phyloP scores from a whole-genome alignment of 495 filamentous ascomycete species.

The Jackrogersella multiformis region DNA sequence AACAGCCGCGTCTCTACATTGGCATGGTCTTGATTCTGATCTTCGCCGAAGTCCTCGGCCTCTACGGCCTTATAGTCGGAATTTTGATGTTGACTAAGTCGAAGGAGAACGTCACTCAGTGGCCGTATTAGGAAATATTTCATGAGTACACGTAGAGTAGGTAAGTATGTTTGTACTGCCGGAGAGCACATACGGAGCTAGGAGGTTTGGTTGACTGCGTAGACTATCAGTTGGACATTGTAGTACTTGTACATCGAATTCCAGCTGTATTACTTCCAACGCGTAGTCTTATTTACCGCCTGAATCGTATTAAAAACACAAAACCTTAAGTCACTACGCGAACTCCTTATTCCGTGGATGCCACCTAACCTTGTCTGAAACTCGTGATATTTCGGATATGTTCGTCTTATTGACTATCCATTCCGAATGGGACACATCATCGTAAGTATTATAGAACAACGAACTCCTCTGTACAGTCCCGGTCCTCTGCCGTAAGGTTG shows the following conservation, averaged over 20 bases:
- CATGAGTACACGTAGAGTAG: background rate
- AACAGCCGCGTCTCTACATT: slow-evolving; percentile 87
- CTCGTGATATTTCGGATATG: slow-evolving; percentile 23
- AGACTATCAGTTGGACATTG: background rate
- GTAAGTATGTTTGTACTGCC: background rate
- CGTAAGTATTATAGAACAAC: slow-evolving; percentile 25
- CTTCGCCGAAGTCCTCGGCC: slow-evolving; percentile 89
- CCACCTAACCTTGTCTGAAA: background rate
- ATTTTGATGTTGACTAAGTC: slow-evolving; percentile 56
- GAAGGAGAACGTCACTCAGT: slow-evolving; percentile 47
- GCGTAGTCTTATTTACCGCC: background rate
- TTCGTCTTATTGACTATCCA: slow-evolving; percentile 43
- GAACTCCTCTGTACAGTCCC: slow-evolving; percentile 12
- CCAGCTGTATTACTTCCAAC: slow-evolving; percentile 4
- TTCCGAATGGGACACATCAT: slow-evolving; percentile 33
- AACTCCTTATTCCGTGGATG: slow-evolving; percentile 6
- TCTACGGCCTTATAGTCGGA: slow-evolving; percentile 63
- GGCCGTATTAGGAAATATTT: slow-evolving; percentile 39
- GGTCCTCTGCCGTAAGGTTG: background rate
- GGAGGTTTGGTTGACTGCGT: slow-evolving; percentile 6
- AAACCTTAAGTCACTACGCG: slow-evolving; percentile 1
- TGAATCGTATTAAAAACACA: slow-evolving; percentile 14
- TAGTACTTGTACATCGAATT: background rate
- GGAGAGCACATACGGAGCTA: background rate
- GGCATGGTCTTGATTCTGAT: slow-evolving; percentile 96